Percentiles rank a stretch among this genome's conserved stretches.
phyloP scores from a whole-genome alignment of 2,329 filamentous ascomycete genomes.

The Sporothrix variecibatus region DNA sequence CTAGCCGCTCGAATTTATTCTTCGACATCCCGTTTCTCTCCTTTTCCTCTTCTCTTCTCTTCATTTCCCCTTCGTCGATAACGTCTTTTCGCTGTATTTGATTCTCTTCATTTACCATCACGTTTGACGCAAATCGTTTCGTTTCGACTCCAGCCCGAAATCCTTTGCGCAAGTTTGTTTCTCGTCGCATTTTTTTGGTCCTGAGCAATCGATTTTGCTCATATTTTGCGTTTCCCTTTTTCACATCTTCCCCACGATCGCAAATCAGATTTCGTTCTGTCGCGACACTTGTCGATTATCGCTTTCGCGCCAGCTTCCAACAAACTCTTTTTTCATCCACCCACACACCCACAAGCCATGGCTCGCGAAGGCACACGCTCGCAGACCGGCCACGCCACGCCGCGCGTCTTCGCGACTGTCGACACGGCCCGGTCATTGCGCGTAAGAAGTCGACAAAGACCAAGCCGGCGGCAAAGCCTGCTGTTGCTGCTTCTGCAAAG shows the following conservation, averaged over 20 bases:
- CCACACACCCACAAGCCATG: slow-evolving; percentile 39
- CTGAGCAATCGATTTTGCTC: not conserved
- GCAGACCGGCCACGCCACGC: slow-evolving; percentile 54
- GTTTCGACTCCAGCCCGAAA: not conserved
- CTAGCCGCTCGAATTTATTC: not conserved
- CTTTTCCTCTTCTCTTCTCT: too few relatives aligned
- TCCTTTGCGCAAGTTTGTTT: not conserved
- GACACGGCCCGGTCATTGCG: slow-evolving; percentile 50
- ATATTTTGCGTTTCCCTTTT: not conserved
- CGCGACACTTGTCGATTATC: not conserved
- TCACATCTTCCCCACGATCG: not conserved
- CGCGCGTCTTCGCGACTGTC: slow-evolving; percentile 53
- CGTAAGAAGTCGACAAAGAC: slow-evolving; percentile 39
- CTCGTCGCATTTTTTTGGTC: not conserved
- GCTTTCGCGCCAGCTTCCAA: not conserved
- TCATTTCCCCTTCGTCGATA: not conserved
- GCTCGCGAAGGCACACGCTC: slow-evolving; percentile 55
- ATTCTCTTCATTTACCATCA: not conserved
- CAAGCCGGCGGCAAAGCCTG: slow-evolving; percentile 30
- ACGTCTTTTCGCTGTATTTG: not conserved
- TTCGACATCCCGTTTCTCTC: not conserved
- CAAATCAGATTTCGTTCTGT: not conserved
- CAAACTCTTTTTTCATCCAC: not conserved
- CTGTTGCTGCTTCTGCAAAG: slow-evolving; percentile 36
- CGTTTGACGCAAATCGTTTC: not conserved